Conservation (phyloP, 768 basidiomycete genomes). For the Naganishia kalamii region DNA sequence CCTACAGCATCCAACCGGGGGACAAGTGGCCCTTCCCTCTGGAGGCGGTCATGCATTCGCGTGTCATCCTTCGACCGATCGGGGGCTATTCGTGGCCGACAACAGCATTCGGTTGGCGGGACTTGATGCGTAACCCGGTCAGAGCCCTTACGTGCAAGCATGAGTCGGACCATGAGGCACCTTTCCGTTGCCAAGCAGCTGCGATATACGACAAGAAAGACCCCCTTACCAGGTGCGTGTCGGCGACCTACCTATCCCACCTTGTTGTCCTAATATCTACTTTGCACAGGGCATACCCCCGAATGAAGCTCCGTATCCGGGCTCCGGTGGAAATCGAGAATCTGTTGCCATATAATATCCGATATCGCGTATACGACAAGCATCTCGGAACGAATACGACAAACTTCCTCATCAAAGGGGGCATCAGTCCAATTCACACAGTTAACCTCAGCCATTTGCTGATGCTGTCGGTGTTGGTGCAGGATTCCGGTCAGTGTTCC, state of each 20-base stretch:
- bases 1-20: slow-evolving; percentile 84
- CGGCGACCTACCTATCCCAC: not conserved
- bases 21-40: slow-evolving; percentile 83
- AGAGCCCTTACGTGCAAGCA: slow-evolving; percentile 83
- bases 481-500: slow-evolving; percentile 78
- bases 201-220: slow-evolving; percentile 67
- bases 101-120: slow-evolving; percentile 75
- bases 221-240: slow-evolving; percentile 54
- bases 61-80: slow-evolving; percentile 80
- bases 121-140: slow-evolving; percentile 60
- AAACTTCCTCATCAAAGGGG: slow-evolving; percentile 85
- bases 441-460: slow-evolving; percentile 86
- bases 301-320: slow-evolving; percentile 73
- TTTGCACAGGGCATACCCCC: slow-evolving; percentile 65
- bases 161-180: slow-evolving; percentile 68
- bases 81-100: slow-evolving; percentile 93
- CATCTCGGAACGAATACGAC: slow-evolving; percentile 88
- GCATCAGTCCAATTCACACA: slow-evolving; percentile 91
- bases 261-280: not conserved
- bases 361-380: slow-evolving; percentile 96
- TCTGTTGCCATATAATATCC: slow-evolving; percentile 82
- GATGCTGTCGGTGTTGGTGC: slow-evolving; percentile 73
- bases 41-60: slow-evolving; percentile 72
- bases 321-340: slow-evolving; percentile 96
- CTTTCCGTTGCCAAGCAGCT: slow-evolving; percentile 91